phyloP scores from a whole-genome alignment of 805 yeast species.

The Saturnispora zaruensis region DNA sequence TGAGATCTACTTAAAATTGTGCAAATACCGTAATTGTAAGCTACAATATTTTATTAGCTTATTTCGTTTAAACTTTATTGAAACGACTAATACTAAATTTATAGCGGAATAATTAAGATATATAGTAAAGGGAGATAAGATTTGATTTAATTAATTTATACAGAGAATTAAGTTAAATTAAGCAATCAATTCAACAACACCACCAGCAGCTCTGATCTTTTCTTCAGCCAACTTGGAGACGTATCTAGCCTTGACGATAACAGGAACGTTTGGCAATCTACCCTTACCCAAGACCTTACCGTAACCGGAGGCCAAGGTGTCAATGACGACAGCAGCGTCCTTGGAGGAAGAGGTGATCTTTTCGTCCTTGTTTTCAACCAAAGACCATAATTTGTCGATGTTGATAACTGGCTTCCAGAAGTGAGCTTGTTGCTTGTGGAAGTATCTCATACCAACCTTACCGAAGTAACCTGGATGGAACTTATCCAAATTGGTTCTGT shows the following conservation, averaged over 20 bases:
- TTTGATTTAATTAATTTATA: constrained; percentile 4
- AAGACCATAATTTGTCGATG: constrained; percentile 98
- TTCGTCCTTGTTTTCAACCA: constrained; percentile 91
- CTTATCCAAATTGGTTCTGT: constrained; percentile 99
- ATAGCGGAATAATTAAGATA: background rate
- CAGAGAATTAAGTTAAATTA: constrained; percentile 33
- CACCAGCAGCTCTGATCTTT: constrained; percentile 99
- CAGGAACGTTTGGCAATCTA: constrained; percentile 95
- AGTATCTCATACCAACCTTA: constrained; percentile 99
- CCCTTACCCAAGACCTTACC: constrained; percentile 99
- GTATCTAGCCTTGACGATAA: constrained; percentile 98
- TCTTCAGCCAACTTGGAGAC: constrained; percentile 99
- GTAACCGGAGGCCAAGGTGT: constrained; percentile 98
- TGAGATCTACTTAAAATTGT: background rate
- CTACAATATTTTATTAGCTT: background rate
- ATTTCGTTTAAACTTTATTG: background rate
- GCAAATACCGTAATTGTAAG: no score
- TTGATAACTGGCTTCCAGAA: constrained; percentile 98
- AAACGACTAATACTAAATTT: background rate
- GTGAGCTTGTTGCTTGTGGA: constrained; percentile 90
- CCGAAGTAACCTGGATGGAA: constrained; percentile 99
- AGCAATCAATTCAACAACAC: constrained; percentile 99
- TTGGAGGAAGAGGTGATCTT: constrained; percentile 77
- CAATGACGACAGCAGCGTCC: constrained; percentile 96
- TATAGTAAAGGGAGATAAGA: constrained; percentile 7